A percentile compares a stretch with the other conserved stretches of the same genome.
Conservation (phyloP, 1,139 yeast species). For the Martiniozyma asiatica region DNA sequence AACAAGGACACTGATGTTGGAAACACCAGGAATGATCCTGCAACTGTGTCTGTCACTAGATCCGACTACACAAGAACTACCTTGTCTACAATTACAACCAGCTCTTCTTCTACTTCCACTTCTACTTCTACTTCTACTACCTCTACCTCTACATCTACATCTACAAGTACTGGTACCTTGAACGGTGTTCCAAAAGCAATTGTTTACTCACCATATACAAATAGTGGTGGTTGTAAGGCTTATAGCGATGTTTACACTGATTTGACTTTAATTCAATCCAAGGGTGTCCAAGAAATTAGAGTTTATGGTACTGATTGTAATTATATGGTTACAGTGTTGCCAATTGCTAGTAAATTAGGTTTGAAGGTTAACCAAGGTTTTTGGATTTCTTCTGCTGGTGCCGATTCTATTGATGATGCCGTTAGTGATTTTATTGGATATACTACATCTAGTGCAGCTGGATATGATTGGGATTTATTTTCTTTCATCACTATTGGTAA, state of each 20-base stretch:
- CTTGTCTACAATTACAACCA: too few species aligned
- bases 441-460: slow-evolving; percentile 31
- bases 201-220: slow-evolving; percentile 66
- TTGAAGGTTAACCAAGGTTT: slow-evolving; percentile 74
- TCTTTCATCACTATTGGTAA: slow-evolving; percentile 74
- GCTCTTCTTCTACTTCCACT: slow-evolving; percentile 12
- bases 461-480: slow-evolving; percentile 56
- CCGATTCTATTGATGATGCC: slow-evolving; percentile 51
- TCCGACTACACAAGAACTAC: slow-evolving; percentile 4
- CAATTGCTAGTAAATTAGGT: slow-evolving; percentile 50
- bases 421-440: slow-evolving; percentile 41
- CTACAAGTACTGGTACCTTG: slow-evolving; percentile 11
- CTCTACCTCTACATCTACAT: slow-evolving; percentile 7
- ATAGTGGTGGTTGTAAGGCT: slow-evolving; percentile 57
- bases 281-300: slow-evolving; percentile 57
- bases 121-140: slow-evolving; percentile 7
- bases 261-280: slow-evolving; percentile 40
- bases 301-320: slow-evolving; percentile 81
- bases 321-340: slow-evolving; percentile 52
- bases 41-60: slow-evolving; percentile 13
- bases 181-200: slow-evolving; percentile 19
- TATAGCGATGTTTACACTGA: slow-evolving; percentile 44
- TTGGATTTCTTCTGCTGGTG: slow-evolving; percentile 60
- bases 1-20: slow-evolving; percentile 18
- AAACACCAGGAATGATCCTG: slow-evolving; percentile 8